Conservation (phyloP, 2,329 filamentous ascomycete genomes). For the Microascus cirrosus region DNA sequence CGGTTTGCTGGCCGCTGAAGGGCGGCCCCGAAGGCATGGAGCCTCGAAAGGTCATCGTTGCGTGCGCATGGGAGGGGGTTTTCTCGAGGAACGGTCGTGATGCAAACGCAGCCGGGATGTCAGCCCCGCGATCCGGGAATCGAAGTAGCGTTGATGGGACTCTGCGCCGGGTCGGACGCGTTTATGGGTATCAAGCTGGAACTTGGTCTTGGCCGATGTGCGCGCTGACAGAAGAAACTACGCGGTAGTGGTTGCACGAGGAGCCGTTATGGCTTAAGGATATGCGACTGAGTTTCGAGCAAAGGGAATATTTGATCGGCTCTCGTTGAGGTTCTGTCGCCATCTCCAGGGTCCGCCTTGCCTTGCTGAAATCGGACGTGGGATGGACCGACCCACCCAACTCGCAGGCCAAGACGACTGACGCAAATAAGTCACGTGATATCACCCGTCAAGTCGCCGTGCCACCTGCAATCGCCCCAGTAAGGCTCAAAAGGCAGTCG, state of each 20-base stretch:
- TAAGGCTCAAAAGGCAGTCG: no score
- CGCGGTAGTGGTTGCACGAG: background rate
- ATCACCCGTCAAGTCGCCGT: no score
- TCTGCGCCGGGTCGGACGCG: background rate
- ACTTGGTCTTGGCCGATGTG: background rate
- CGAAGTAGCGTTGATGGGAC: background rate
- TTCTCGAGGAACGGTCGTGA: background rate
- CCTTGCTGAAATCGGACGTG: background rate
- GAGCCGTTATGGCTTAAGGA: background rate
- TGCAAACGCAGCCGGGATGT: background rate
- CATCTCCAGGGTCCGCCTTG: background rate
- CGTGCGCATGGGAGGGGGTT: slow-evolving; percentile 6
- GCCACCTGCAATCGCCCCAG: no score
- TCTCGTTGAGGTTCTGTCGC: background rate
- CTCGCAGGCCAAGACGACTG: background rate
- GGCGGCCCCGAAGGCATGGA: slow-evolving; percentile 16
- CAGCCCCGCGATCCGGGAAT: background rate
- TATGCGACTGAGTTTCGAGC: background rate
- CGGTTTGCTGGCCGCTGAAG: slow-evolving; percentile 16
- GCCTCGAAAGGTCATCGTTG: slow-evolving; percentile 25
- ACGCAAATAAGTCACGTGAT: background rate
- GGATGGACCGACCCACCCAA: background rate
- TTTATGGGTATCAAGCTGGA: background rate
- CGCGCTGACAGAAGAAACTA: background rate
- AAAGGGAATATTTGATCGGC: background rate